Evolutionary conservation across 2,329 filamentous ascomycete genomes (phyloP), one percentile per base, ranked within the genome.

Genomic region (Colletotrichum aenigma): DNA sequence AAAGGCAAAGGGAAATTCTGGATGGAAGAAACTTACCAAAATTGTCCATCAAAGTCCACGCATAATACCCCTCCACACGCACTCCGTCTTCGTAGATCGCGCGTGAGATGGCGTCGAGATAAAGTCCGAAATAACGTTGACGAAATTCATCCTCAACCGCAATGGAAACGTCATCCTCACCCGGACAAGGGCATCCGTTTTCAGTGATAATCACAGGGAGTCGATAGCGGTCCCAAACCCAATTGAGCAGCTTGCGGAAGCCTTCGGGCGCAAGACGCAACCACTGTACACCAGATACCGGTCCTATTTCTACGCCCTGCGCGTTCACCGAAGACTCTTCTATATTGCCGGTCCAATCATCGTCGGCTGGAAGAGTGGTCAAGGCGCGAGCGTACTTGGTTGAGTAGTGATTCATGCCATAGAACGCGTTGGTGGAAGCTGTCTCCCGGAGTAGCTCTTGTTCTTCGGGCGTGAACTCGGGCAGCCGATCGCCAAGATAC

Each of bases 341-440:
- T 1, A 81, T 71, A 67, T 82, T 80, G 6, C 81, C 81, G 3
- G 76, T 77, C 62, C 79, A 77, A 48, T 82, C 81, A 2, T 80
- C 81, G 7, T 75, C 78, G 0, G 79, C 70, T 2, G 84, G 78
- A 2, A 78, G 78, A 7, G 48, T 70, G 6, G 78, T 58, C 3
- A 79, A 75, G 66, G 84, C 82, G 4, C 79, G 80, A 2, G 83
- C 82, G 69, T 81, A 86, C 70, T 84, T 82, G n/a, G 65, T 58
- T 0, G 85, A 85, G 81, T 86, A 86, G 72, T 83, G 84, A 77
- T 86, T 85, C 84, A 86, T 86, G 58, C 84, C 84, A 72, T 85
- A 86, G 67, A 86, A 86, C 66, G 83, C 81, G 5, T 78, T 80
- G 9, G 81, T 78, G 0, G 80, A 79, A 10, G 78, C 76, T 4